phyloP scores from a whole-genome alignment of 176 grass and related monocot genomes.

The Pontederia crassipes region DNA sequence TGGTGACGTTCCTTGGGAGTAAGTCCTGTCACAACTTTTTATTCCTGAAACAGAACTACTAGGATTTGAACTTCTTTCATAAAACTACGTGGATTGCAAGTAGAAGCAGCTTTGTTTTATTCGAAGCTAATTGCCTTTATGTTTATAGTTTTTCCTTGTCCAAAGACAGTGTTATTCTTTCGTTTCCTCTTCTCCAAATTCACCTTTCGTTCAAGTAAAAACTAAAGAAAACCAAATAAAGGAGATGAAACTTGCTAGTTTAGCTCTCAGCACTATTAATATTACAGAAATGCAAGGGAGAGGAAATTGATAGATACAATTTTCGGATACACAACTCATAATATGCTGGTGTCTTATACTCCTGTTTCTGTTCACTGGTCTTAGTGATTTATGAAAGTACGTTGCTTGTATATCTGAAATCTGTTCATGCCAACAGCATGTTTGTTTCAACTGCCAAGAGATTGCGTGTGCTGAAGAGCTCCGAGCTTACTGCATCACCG shows the following conservation, averaged over 20 bases:
- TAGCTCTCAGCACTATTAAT: no score
- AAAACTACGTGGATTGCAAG: not conserved
- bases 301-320: not conserved
- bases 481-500: slow-evolving; percentile 40
- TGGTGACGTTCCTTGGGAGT: slow-evolving; percentile 90
- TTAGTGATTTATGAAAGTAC: not conserved
- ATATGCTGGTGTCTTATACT: not conserved
- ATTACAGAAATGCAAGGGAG: not conserved
- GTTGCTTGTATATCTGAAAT: not conserved
- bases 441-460: slow-evolving; percentile 63
- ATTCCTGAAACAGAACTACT: not conserved
- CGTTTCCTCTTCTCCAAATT: not conserved
- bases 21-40: slow-evolving; percentile 8
- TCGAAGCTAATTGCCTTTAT: no score
- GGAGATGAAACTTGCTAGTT: no score
- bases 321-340: not conserved
- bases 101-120: not conserved
- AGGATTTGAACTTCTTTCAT: not conserved
- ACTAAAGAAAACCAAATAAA: no score
- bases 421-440: slow-evolving; percentile 33
- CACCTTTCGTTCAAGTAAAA: not conserved
- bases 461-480: slow-evolving; percentile 63
- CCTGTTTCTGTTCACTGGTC: not conserved
- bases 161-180: slow-evolving; percentile 3
- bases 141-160: no score